Conservation (phyloP, 148 eudicot species). For the Hydrangea macrophylla region DNA sequence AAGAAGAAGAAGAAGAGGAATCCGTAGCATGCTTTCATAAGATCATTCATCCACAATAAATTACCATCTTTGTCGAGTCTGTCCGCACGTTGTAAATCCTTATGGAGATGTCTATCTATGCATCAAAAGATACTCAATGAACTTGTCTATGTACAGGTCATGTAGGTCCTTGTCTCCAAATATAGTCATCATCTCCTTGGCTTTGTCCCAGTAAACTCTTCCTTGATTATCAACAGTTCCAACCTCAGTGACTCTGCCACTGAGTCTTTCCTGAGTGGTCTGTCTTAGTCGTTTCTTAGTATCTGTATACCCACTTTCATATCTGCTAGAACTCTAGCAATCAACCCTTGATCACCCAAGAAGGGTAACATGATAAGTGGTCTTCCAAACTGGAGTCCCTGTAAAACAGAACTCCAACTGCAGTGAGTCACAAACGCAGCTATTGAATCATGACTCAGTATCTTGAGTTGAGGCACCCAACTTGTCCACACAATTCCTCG, state of each 20-base stretch:
- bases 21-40: too few species aligned
- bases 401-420: constrained; percentile 14
- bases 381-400: constrained; percentile 2
- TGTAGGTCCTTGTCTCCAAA: constrained; percentile 13
- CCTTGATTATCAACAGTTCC: constrained; percentile 3
- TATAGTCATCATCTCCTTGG: not conserved
- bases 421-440: constrained; percentile 13
- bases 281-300: constrained; percentile 17
- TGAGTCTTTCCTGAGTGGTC: constrained; percentile 5
- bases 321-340: constrained; percentile 14
- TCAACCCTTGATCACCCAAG: constrained; percentile 16
- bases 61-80: not conserved
- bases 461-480: constrained; percentile 20
- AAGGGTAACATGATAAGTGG: constrained; percentile 15
- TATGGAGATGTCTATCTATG: not conserved
- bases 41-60: not conserved
- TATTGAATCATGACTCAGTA: constrained; percentile 18
- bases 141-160: constrained; percentile 11
- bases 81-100: too few species aligned
- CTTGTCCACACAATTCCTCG: constrained; percentile 15
- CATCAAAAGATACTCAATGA: constrained; percentile 8
- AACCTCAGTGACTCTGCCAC: constrained; percentile 17
- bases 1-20: too few species aligned
- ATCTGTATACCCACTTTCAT: constrained; percentile 8
- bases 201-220: not conserved